Evolutionary conservation across 2,329 filamentous ascomycete genomes (phyloP).

Genomic region (Sporothrix humicola): DNA sequence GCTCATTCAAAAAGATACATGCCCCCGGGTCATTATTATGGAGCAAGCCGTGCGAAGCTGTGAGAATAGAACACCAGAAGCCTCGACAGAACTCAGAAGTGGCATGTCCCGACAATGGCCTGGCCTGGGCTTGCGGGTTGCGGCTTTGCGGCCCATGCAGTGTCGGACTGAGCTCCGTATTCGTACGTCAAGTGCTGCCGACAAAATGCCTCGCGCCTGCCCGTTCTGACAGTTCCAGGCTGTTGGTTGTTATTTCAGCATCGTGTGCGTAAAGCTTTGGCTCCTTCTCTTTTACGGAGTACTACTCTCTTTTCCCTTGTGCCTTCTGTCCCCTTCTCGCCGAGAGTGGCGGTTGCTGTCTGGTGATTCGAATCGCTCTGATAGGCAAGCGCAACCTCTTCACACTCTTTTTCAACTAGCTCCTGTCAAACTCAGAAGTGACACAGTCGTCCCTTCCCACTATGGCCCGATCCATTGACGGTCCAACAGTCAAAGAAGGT

Average conservation of each 20-base stretch:
- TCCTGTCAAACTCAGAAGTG: not conserved
- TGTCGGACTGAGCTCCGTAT: constrained; percentile 20
- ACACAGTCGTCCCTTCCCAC: not conserved
- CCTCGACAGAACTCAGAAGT: not conserved
- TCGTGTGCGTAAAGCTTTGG: not conserved
- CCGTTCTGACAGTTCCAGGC: not conserved
- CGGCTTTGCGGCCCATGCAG: constrained; percentile 22
- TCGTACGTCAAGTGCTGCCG: constrained; percentile 4
- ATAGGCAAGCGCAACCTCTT: not conserved
- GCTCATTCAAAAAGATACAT: not conserved
- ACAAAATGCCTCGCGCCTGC: constrained; percentile 10
- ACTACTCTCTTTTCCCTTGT: not conserved
- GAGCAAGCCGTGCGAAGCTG: constrained; percentile 22
- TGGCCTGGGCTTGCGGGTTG: not conserved
- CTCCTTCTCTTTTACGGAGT: too few species aligned
- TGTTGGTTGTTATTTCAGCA: not conserved
- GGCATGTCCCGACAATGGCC: not conserved
- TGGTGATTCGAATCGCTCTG: not conserved
- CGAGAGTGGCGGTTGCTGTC: not conserved
- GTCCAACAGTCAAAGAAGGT: constrained; percentile 17
- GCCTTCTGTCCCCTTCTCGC: not conserved
- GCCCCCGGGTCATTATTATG: constrained; percentile 5
- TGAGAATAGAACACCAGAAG: not conserved
- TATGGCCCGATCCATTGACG: not conserved
- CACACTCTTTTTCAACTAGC: not conserved